phyloP scores from a whole-genome alignment of 345 rosid genomes.

The Atalantia buxifolia region DNA sequence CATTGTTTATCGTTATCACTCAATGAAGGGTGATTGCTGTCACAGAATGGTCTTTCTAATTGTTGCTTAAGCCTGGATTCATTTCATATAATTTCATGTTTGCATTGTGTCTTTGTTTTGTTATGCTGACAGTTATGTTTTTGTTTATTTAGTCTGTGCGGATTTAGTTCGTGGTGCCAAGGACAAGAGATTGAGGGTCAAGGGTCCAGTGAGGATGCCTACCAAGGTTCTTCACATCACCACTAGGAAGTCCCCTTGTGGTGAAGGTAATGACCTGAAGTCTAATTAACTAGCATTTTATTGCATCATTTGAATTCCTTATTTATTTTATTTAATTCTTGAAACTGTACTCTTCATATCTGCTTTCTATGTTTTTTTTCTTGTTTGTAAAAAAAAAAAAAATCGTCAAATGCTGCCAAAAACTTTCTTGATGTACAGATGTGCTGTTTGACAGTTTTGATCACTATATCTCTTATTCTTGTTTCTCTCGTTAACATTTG shows the following conservation, averaged over 20 bases:
- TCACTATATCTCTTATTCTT: not conserved
- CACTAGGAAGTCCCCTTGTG: slow-evolving; percentile 61
- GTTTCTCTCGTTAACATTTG: not conserved
- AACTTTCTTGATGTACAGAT: too few relatives aligned
- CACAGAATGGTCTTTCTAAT: not conserved
- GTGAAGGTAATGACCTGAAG: slow-evolving; percentile 43
- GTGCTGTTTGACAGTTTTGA: not conserved
- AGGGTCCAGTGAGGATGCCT: slow-evolving; percentile 65
- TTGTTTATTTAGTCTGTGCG: slow-evolving; percentile 35
- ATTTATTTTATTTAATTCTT: not conserved
- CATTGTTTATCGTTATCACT: too few relatives aligned
- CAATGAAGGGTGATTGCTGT: not conserved
- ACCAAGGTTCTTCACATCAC: slow-evolving; percentile 56
- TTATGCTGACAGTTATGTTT: not conserved
- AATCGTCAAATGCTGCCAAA: too few relatives aligned
- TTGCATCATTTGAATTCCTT: not conserved
- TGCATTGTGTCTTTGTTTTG: not conserved
- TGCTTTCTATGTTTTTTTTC: not conserved
- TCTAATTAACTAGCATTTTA: not conserved
- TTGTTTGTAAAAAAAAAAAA: not conserved
- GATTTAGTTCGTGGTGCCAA: slow-evolving; percentile 61
- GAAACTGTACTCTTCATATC: not conserved
- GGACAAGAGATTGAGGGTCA: slow-evolving; percentile 51
- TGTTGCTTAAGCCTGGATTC: not conserved
- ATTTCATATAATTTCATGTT: not conserved